Evolutionary conservation across 2,329 filamentous ascomycete genomes (phyloP).

Genomic region (Aphanocladium album): DNA sequence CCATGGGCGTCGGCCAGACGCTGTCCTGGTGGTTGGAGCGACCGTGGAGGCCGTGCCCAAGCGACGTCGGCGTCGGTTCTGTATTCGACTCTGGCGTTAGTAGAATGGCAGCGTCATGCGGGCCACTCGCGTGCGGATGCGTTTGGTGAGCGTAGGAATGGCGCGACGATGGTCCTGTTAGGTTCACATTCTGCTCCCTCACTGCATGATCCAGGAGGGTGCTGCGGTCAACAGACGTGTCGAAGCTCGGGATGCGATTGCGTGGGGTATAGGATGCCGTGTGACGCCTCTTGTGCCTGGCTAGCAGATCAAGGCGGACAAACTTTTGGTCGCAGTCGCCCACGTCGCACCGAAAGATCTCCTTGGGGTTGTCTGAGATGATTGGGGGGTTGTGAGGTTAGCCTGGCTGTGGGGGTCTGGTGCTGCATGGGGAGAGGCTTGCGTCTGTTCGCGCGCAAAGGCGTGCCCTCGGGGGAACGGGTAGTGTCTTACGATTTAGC

Average conservation of each 20-base stretch:
- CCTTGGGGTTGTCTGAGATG: constrained; percentile 65
- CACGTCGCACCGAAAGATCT: constrained; percentile 73
- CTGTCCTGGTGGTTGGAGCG: constrained; percentile 18
- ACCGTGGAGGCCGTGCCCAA: constrained; percentile 19
- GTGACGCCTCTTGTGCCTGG: constrained; percentile 63
- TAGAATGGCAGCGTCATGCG: constrained; percentile 43
- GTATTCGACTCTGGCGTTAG: constrained; percentile 36
- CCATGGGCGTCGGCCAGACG: constrained; percentile 26
- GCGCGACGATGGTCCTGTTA: background rate
- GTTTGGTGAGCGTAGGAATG: constrained; percentile 18
- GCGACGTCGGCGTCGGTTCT: constrained; percentile 22
- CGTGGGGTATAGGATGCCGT: constrained; percentile 48
- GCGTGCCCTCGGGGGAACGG: constrained; percentile 12
- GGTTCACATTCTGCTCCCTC: background rate
- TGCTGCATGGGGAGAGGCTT: constrained; percentile 7
- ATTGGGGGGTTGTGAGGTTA: constrained; percentile 6
- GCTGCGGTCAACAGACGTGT: constrained; percentile 24
- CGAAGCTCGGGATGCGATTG: constrained; percentile 47
- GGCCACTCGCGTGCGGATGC: constrained; percentile 29
- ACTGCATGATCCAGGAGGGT: background rate
- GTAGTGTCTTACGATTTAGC: constrained; percentile 62
- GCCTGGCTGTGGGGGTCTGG: constrained; percentile 15
- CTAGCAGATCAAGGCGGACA: constrained; percentile 71
- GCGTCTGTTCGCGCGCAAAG: constrained; percentile 10
- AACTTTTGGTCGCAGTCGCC: constrained; percentile 71